A percentile compares a stretch with the other conserved stretches of the same genome.
These are phyloP conservation scores for Microsporum ferrugineum DNA, from an alignment of 2,329 filamentous ascomycete species.

Conservation along the genomic window DNA sequence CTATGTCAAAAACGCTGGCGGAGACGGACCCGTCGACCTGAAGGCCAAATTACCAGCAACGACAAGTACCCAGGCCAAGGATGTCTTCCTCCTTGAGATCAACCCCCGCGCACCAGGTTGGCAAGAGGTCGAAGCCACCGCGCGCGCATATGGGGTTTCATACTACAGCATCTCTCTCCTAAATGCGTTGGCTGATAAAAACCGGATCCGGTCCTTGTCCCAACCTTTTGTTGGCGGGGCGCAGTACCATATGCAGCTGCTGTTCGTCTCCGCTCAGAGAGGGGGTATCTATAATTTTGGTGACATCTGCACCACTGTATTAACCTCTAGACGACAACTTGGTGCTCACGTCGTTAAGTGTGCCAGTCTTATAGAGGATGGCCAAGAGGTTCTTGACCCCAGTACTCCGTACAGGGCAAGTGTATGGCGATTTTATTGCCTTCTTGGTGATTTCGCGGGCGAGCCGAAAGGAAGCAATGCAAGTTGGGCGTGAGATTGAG, in stretches of 20 bases:
- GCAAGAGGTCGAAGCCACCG: constrained; percentile 6
- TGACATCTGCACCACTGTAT: neutral
- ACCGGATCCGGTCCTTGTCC: constrained; percentile 12
- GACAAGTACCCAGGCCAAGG: neutral
- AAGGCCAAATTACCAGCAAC: neutral
- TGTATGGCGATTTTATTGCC: neutral
- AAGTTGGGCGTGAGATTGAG: neutral
- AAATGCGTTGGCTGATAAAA: neutral
- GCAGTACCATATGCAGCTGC: constrained; percentile 9
- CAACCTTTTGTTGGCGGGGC: constrained; percentile 13
- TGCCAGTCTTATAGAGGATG: neutral
- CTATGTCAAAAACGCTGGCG: neutral
- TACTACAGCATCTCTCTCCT: constrained; percentile 10
- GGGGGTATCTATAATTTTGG: neutral
- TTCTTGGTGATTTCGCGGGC: neutral
- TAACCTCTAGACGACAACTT: neutral
- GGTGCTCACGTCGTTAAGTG: neutral
- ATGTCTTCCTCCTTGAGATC: constrained; percentile 19
- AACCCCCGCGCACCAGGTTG: constrained; percentile 20
- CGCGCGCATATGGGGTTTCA: constrained; percentile 18
- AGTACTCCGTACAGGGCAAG: neutral
- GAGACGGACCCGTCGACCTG: neutral
- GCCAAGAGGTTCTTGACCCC: neutral
- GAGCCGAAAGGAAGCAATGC: neutral
- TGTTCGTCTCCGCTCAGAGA: neutral